These are phyloP conservation scores for Hymenoscyphus salicellus DNA, from an alignment of 2,329 filamentous ascomycete genomes.

Conservation along the genomic window DNA sequence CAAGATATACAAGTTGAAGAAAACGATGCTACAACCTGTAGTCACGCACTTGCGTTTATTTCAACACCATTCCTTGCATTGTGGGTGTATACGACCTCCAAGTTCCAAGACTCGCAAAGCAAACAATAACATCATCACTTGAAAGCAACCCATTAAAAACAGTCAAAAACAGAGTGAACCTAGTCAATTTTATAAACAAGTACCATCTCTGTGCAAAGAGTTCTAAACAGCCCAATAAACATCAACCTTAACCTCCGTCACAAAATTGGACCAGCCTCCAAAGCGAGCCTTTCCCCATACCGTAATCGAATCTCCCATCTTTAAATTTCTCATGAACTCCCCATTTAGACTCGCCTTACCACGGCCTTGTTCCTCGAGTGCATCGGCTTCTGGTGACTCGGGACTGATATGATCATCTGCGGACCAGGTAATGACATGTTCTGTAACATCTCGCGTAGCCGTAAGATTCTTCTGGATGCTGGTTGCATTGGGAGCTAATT, in stretches of 20 bases:
- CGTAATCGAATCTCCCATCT: slow-evolving; percentile 59
- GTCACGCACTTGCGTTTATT: too few species aligned
- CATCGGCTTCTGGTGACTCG: slow-evolving; percentile 41
- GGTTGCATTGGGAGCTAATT: slow-evolving; percentile 8
- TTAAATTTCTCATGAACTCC: slow-evolving; percentile 53
- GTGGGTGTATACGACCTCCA: too few species aligned
- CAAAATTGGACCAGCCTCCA: slow-evolving; percentile 50
- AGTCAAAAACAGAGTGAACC: neutral
- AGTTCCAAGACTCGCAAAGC: too few species aligned
- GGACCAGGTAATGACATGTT: slow-evolving; percentile 53
- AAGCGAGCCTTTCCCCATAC: slow-evolving; percentile 61
- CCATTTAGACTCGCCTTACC: slow-evolving; percentile 52
- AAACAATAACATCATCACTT: too few species aligned
- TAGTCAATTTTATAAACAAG: neutral
- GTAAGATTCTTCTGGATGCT: slow-evolving; percentile 46
- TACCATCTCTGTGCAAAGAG: neutral
- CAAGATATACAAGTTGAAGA: too few species aligned
- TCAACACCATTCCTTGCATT: too few species aligned
- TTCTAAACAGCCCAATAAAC: slow-evolving; percentile 54
- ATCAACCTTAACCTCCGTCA: slow-evolving; percentile 51
- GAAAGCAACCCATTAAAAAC: neutral
- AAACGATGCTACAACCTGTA: too few species aligned
- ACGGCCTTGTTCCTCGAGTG: slow-evolving; percentile 43
- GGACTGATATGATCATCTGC: slow-evolving; percentile 48
- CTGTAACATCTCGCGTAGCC: slow-evolving; percentile 41